Evolutionary conservation across 1,139 yeast species (phyloP).

Genomic region (Zygotorulaspora mrakii): DNA sequence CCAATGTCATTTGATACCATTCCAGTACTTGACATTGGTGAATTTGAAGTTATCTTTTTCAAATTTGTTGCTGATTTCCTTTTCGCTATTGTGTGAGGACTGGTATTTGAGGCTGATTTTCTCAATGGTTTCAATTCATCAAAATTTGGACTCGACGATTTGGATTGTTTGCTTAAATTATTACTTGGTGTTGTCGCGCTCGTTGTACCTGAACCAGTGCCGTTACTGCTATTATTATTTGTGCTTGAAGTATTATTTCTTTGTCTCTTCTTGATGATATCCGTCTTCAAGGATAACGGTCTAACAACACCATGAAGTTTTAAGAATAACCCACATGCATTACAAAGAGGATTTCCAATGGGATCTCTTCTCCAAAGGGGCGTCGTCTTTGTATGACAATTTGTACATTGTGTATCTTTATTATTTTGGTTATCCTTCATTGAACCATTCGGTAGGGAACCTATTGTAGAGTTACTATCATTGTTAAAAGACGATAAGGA

Average conservation of each 20-base stretch:
- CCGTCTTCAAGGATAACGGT: conserved; percentile 86
- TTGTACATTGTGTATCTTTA: conserved; percentile 52
- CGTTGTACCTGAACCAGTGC: not conserved
- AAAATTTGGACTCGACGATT: conserved; percentile 10
- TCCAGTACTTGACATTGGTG: conserved; percentile 7
- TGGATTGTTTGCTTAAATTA: conserved; percentile 6
- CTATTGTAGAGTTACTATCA: conserved; percentile 3
- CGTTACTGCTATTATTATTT: no score
- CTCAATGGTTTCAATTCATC: conserved; percentile 7
- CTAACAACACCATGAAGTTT: conserved; percentile 92
- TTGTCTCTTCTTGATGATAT: conserved; percentile 79
- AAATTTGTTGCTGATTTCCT: conserved; percentile 7
- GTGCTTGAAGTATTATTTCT: conserved; percentile 25
- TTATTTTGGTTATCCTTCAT: conserved; percentile 2
- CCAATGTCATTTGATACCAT: conserved; percentile 1
- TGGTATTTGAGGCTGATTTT: not conserved
- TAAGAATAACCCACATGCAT: conserved; percentile 89
- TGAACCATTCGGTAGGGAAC: conserved; percentile 5
- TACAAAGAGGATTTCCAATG: conserved; percentile 87
- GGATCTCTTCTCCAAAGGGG: conserved; percentile 95
- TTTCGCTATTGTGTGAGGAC: not conserved
- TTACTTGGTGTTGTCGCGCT: not conserved
- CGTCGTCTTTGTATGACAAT: conserved; percentile 89
- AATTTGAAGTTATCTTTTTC: conserved; percentile 7
- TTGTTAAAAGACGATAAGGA: conserved; percentile 9